A percentile compares a stretch with the other conserved stretches of the same genome.
These are phyloP conservation scores for Daldinia sp. DNA, from an alignment of 2,329 filamentous ascomycete species.

Conservation along the genomic window DNA sequence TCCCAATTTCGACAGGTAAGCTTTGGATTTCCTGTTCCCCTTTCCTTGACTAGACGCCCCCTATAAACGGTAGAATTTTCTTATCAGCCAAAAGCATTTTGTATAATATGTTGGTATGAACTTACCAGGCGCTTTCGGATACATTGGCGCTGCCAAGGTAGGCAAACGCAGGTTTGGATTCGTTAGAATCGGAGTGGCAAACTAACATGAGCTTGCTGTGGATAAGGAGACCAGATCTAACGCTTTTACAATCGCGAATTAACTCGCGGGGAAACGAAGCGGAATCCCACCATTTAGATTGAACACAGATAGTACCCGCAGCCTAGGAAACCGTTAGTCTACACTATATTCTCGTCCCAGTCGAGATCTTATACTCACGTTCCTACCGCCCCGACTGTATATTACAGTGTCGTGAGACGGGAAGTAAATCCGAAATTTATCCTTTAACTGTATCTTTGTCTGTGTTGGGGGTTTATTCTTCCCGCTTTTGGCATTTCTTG, in stretches of 20 bases:
- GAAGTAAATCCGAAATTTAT: slow-evolving; percentile 81
- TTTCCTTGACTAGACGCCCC: slow-evolving; percentile 82
- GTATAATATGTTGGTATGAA: slow-evolving; percentile 33
- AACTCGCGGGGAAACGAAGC: slow-evolving; percentile 76
- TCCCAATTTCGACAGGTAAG: slow-evolving; percentile 95
- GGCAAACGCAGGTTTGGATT: slow-evolving; percentile 70
- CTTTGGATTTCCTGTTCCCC: slow-evolving; percentile 74
- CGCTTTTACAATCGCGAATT: slow-evolving; percentile 81
- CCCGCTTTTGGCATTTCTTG: slow-evolving; percentile 52
- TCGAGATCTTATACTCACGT: slow-evolving; percentile 57
- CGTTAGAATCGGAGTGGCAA: slow-evolving; percentile 45
- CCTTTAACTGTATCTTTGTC: slow-evolving; percentile 49
- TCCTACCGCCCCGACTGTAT: slow-evolving; percentile 71
- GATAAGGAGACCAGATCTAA: slow-evolving; percentile 78
- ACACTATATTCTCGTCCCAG: background rate
- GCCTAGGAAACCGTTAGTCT: slow-evolving; percentile 56
- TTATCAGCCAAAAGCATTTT: slow-evolving; percentile 22
- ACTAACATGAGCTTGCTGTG: slow-evolving; percentile 84
- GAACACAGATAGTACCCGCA: slow-evolving; percentile 87
- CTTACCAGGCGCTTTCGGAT: slow-evolving; percentile 91
- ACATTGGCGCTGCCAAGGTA: slow-evolving; percentile 94
- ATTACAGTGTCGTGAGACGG: slow-evolving; percentile 78
- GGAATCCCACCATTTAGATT: slow-evolving; percentile 77
- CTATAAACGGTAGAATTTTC: slow-evolving; percentile 56
- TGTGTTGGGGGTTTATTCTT: slow-evolving; percentile 49